Percentiles rank a stretch among this genome's conserved stretches.
These are phyloP conservation scores for Datura wrightii DNA, from an alignment of 257 asterid species.

Conservation along the genomic window DNA sequence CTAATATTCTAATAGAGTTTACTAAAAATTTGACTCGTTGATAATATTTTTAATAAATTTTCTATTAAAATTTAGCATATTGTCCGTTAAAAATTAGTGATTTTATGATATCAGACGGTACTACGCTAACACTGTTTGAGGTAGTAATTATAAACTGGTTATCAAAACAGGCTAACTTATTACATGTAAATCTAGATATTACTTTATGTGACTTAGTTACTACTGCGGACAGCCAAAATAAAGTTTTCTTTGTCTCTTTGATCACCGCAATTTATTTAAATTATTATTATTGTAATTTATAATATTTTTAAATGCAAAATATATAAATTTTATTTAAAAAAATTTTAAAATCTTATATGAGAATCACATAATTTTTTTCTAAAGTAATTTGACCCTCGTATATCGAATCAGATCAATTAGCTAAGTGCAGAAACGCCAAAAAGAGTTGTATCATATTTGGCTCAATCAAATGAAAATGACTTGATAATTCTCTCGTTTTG, in stretches of 20 bases:
- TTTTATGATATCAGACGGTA: no score
- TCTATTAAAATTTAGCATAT: no score
- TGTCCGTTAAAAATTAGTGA: rapidly evolving
- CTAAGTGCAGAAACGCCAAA: not conserved
- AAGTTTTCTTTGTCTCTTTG: rapidly evolving
- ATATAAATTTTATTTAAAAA: not conserved
- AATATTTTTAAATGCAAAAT: not conserved
- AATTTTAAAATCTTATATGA: not conserved
- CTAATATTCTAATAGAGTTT: no score
- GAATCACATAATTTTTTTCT: not conserved
- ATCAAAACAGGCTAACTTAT: no score
- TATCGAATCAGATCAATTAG: not conserved
- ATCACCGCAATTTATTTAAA: not conserved
- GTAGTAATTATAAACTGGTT: no score
- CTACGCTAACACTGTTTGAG: no score
- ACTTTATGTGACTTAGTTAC: not conserved
- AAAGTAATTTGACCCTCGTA: not conserved
- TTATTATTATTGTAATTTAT: not conserved
- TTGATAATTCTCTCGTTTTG: not conserved
- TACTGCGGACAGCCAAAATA: not conserved
- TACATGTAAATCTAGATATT: no score
- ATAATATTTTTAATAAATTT: not conserved
- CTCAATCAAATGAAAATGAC: slow-evolving; percentile 16
- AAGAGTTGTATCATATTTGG: not conserved
- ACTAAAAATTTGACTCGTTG: not conserved